Base-by-base conservation (phyloP, 495 filamentous ascomycete species). In the Tuber indicum region DNA sequence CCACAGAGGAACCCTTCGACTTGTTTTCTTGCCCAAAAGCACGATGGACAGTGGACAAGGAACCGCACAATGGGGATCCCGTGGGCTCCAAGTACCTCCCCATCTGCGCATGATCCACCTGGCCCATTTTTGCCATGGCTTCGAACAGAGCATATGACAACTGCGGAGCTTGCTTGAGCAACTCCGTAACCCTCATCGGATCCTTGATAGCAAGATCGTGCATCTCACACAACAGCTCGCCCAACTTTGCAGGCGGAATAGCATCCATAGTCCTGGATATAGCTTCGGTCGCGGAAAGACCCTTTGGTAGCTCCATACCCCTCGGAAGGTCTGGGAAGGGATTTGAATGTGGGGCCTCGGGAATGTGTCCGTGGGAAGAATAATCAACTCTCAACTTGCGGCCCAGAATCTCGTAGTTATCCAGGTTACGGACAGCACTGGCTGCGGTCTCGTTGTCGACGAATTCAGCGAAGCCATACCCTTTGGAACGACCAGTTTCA, bases 141-240 rank as follows among this genome's bases (percentile, higher is more conserved):
- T 98, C 96, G 87, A 99, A 98, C 77, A 98, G 91, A 42, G 96
- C 96, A 81, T 96, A 98, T 43, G 92, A 89, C 39, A 99, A 90
- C 85, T 99, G 96, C 0, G 96, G 96, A 1, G 94, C 94, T 84
- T 94, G 90, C 72, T 90, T 87, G 49, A 99, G 88, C 52, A 98
- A 89, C 81, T 97, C 93, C 10, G 91, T 93, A 1, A 94, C 94
- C 82, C 93, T 92, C 3, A 87, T 86, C 2, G 96, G 94, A 81
- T 98, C 94, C 21, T 87, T 88, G 71, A 89, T 90, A 3, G 91
- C 91, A 7, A 99, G 88, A 3, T 90, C 89, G 82, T 97, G 97
- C 93, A 98, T 97, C 85, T 98, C 93, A 8, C 90, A 89, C 41
- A 99, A 88, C 72, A 96, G 93, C 79, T 97, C 94, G 78, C 98